Conservation (phyloP, 2,329 filamentous ascomycete species). For the Aspergillus calidoustus region DNA sequence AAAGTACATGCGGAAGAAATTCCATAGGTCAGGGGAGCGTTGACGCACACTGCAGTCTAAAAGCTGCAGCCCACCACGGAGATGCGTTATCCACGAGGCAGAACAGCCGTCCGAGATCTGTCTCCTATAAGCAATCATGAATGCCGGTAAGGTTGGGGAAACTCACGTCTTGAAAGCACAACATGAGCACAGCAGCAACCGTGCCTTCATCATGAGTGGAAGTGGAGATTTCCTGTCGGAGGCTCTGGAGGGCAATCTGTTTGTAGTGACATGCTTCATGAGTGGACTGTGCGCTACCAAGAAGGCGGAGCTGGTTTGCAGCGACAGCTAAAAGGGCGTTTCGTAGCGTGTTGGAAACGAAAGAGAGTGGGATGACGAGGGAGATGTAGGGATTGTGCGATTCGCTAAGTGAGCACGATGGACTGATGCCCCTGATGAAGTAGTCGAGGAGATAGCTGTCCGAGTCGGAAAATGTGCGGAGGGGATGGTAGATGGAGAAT, state of each 20-base stretch:
- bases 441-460: conserved; percentile 32
- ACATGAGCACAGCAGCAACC: conserved; percentile 38
- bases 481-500: conserved; percentile 18
- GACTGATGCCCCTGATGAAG: conserved; percentile 35
- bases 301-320: conserved; percentile 34
- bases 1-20: conserved; percentile 35
- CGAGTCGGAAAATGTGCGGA: conserved; percentile 15
- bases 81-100: conserved; percentile 38
- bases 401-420: conserved; percentile 36
- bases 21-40: conserved; percentile 17
- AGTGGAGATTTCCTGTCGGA: conserved; percentile 28
- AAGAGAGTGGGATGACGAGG: conserved; percentile 30
- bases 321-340: conserved; percentile 35
- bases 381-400: conserved; percentile 36
- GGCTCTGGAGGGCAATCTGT: conserved; percentile 29
- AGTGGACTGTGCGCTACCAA: conserved; percentile 30
- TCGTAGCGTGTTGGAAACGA: conserved; percentile 28
- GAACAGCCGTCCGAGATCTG: conserved; percentile 39
- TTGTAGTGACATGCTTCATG: conserved; percentile 33
- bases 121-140: not conserved
- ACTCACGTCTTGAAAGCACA: conserved; percentile 39
- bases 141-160: not conserved
- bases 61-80: conserved; percentile 34
- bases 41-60: conserved; percentile 22
- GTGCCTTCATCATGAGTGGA: conserved; percentile 26